These are phyloP conservation scores for Lipomyces mesembrius DNA, from an alignment of 805 yeast species.

Conservation along the genomic window DNA sequence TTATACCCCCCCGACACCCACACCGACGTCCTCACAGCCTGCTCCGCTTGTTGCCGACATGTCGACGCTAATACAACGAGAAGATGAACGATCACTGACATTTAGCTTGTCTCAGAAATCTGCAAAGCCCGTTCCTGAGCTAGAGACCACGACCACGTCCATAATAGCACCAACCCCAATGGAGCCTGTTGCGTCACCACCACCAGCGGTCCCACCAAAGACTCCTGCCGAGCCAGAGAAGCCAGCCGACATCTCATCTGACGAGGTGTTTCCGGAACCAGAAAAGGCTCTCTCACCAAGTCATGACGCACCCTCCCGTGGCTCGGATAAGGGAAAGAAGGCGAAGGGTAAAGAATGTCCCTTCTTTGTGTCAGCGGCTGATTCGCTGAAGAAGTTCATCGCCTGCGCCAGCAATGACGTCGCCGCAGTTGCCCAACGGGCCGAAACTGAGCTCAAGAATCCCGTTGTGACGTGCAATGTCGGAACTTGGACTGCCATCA, in stretches of 20 bases:
- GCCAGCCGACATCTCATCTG: constrained; percentile 1
- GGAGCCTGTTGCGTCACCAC: constrained; percentile 4
- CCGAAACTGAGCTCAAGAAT: constrained; percentile 12
- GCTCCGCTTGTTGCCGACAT: not conserved
- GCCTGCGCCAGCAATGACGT: not conserved
- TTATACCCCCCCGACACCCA: not conserved
- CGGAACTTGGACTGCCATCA: constrained; percentile 15
- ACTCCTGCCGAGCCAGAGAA: not conserved
- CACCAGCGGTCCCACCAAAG: not conserved
- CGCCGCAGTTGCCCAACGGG: not conserved
- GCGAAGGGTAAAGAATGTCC: constrained; percentile 8
- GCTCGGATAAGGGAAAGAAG: constrained; percentile 6
- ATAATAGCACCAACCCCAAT: not conserved
- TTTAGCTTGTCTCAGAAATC: constrained; percentile 17
- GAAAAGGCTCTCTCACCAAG: constrained; percentile 11
- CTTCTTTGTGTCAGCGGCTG: constrained; percentile 9
- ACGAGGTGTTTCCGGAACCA: constrained; percentile 20
- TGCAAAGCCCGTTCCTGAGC: constrained; percentile 26
- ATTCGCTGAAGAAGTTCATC: constrained; percentile 17
- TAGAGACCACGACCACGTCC: constrained; percentile 15
- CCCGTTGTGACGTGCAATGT: constrained; percentile 23
- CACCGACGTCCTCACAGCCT: not conserved
- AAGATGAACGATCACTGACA: not conserved
- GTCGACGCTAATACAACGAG: not conserved
- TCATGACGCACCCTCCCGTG: constrained; percentile 10